These are phyloP conservation scores for Colletotrichum sp. DNA, from an alignment of 2,329 filamentous ascomycete species.

Conservation along the genomic window DNA sequence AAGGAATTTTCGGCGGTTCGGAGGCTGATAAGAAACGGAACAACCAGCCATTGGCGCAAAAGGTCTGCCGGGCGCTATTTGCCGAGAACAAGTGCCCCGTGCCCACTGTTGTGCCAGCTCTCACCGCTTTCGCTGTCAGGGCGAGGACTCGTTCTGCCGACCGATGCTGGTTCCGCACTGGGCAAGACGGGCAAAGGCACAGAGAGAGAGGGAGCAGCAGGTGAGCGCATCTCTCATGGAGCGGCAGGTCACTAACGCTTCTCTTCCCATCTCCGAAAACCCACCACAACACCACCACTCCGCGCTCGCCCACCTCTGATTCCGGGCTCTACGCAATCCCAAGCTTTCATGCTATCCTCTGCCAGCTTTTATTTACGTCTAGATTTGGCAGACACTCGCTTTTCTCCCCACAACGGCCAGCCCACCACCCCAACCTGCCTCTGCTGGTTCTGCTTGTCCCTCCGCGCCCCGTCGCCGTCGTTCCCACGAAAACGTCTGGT, in stretches of 20 bases:
- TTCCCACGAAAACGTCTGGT: conserved; percentile 19
- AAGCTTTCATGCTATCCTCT: conserved; percentile 17
- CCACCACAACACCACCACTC: conserved; percentile 21
- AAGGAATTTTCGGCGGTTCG: conserved; percentile 7
- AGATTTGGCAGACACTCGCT: background rate
- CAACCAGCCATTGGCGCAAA: conserved; percentile 17
- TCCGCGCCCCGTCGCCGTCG: conserved; percentile 7
- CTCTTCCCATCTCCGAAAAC: conserved; percentile 21
- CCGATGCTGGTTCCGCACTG: conserved; percentile 22
- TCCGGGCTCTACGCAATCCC: background rate
- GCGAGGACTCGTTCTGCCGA: conserved; percentile 24
- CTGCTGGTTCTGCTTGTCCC: conserved; percentile 20
- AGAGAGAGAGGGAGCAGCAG: conserved; percentile 16
- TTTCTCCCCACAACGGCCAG: conserved; percentile 7
- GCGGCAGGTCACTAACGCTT: conserved; percentile 24
- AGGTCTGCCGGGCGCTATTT: conserved; percentile 17
- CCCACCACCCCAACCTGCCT: conserved; percentile 18
- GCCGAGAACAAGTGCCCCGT: conserved; percentile 18
- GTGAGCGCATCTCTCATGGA: conserved; percentile 25
- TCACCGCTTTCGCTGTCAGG: conserved; percentile 22
- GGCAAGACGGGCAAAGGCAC: conserved; percentile 17
- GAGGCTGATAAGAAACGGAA: conserved; percentile 18
- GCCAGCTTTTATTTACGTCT: background rate
- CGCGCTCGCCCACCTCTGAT: conserved; percentile 5
- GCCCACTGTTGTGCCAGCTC: conserved; percentile 18